A percentile compares a stretch with the other conserved stretches of the same genome.
These are phyloP conservation scores for Corinectria fuckeliana DNA, from an alignment of 2,329 filamentous ascomycete species.

Conservation along the genomic window DNA sequence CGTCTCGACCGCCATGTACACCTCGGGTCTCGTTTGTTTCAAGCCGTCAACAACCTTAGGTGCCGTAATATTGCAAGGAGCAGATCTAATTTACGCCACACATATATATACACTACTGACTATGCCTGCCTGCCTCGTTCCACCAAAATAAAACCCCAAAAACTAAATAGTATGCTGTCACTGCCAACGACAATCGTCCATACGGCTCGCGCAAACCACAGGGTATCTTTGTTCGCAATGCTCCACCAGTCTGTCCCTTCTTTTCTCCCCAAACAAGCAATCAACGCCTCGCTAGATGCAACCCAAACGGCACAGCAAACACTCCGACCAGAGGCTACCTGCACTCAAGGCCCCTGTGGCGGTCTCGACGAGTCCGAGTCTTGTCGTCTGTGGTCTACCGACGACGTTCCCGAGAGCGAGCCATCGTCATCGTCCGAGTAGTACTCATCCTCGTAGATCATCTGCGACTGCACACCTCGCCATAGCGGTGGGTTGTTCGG, in stretches of 20 bases:
- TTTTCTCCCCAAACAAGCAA: conserved; percentile 12
- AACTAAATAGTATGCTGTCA: no score
- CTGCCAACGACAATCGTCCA: background rate
- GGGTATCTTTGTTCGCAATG: conserved; percentile 13
- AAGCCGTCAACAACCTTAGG: background rate
- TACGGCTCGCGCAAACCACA: background rate
- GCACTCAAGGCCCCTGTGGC: conserved; percentile 22
- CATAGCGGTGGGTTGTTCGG: conserved; percentile 50
- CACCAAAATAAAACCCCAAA: no score
- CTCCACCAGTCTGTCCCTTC: background rate
- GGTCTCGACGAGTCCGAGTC: conserved; percentile 36
- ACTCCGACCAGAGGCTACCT: background rate
- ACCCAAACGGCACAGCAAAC: conserved; percentile 33
- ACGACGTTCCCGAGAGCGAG: conserved; percentile 40
- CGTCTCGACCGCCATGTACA: background rate
- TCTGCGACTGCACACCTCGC: conserved; percentile 48
- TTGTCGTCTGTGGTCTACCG: conserved; percentile 35
- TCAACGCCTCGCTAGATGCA: conserved; percentile 39
- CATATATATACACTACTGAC: background rate
- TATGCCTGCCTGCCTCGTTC: background rate
- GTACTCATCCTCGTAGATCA: conserved; percentile 43
- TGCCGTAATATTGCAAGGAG: background rate
- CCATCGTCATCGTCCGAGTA: conserved; percentile 43
- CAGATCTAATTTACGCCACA: background rate
- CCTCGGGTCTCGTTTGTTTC: background rate